phyloP scores from a whole-genome alignment of 345 rosid genomes.

The Melaleuca alternifolia region DNA sequence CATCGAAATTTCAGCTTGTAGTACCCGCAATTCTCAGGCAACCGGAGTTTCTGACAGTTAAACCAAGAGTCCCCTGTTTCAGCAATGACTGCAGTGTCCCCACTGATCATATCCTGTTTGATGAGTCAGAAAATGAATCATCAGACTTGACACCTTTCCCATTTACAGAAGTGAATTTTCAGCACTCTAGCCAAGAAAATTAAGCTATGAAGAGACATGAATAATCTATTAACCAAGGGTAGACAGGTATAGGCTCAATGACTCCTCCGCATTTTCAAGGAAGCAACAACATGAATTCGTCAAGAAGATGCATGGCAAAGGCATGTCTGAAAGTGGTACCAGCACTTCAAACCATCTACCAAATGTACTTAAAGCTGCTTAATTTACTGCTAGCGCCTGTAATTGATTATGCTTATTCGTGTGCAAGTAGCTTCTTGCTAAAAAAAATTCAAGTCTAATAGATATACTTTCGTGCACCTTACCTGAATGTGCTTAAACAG shows the following conservation, averaged over 20 bases:
- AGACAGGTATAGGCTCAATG: not conserved
- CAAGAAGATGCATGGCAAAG: not conserved
- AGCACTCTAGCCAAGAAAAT: not conserved
- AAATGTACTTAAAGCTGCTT: not conserved
- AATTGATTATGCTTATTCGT: not conserved
- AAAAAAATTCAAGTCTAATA: not conserved
- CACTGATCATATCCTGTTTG: conserved; percentile 38
- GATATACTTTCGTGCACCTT: not conserved
- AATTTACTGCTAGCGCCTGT: not conserved
- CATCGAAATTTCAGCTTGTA: not conserved
- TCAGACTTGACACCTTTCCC: not conserved
- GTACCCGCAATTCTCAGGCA: conserved; percentile 69
- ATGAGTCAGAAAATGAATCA: not conserved
- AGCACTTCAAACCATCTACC: not conserved
- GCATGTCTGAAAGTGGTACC: not conserved
- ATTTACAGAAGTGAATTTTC: not conserved
- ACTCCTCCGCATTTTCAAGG: not conserved
- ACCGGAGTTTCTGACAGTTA: conserved; percentile 66
- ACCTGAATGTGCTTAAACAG: conserved; percentile 77
- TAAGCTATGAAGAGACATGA: not conserved
- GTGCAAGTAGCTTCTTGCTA: not conserved
- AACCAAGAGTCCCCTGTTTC: conserved; percentile 87
- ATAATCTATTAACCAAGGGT: not conserved
- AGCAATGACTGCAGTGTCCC: conserved; percentile 48
- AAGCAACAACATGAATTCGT: not conserved